Evolutionary conservation across 2,329 filamentous ascomycete species (phyloP).

Genomic region (Beauveria bassiana): DNA sequence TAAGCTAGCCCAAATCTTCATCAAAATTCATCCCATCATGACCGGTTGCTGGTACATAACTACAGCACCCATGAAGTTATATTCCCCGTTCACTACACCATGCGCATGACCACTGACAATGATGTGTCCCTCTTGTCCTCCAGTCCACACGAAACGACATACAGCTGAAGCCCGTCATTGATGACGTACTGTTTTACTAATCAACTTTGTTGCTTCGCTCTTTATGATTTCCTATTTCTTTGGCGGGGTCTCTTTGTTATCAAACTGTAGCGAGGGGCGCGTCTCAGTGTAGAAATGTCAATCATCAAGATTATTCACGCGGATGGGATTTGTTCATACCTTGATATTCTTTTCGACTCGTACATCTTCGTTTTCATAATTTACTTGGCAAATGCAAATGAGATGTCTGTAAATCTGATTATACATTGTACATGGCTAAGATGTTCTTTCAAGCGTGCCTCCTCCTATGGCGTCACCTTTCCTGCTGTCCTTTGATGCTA

Average conservation of each 20-base stretch:
- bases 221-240: not conserved
- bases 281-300: no score
- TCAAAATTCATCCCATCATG: not conserved
- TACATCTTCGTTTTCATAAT: no score
- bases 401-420: not conserved
- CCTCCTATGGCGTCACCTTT: not conserved
- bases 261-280: not conserved
- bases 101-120: no score
- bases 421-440: slow-evolving; percentile 2
- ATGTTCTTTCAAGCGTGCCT: not conserved
- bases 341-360: not conserved
- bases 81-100: no score
- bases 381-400: not conserved
- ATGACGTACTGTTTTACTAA: not conserved
- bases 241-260: not conserved
- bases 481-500: not conserved
- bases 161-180: not conserved
- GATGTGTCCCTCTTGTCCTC: not conserved
- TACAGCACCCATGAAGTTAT: no score
- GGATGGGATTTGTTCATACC: no score
- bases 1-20: slow-evolving; percentile 32
- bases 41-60: no score
- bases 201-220: not conserved
- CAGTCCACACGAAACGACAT: not conserved
- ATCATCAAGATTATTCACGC: no score